Percentiles rank a stretch among this genome's conserved stretches.
These are phyloP conservation scores for Exsudoporus frostii DNA, from an alignment of 768 basidiomycete species.

Conservation along the genomic window DNA sequence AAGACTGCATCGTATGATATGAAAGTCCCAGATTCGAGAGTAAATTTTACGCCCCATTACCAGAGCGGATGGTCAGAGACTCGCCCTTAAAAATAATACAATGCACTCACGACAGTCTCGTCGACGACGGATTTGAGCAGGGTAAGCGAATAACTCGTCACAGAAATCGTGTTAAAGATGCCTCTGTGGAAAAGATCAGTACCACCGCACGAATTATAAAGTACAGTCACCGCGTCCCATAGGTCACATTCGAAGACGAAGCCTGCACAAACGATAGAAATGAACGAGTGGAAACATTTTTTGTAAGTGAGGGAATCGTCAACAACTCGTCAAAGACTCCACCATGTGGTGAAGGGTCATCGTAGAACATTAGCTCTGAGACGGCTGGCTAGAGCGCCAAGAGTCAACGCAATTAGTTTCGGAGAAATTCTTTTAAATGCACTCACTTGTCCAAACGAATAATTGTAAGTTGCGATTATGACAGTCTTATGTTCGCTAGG, in stretches of 20 bases:
- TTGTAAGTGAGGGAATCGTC: neutral
- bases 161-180: neutral
- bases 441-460: neutral
- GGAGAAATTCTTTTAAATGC: too few relatives aligned
- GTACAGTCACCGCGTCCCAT: constrained; percentile 5
- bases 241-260: neutral
- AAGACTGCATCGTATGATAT: constrained; percentile 30
- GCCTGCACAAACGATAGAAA: constrained; percentile 12
- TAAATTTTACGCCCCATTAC: neutral
- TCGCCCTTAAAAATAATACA: neutral
- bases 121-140: constrained; percentile 11
- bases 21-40: neutral
- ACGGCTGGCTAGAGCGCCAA: neutral
- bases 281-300: constrained; percentile 10
- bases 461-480: constrained; percentile 44
- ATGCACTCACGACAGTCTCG: constrained; percentile 13
- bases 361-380: constrained; percentile 48
- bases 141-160: constrained; percentile 1
- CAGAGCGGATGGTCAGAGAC: neutral
- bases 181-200: neutral
- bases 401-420: neutral
- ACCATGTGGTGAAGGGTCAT: constrained; percentile 32
- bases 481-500: constrained; percentile 17
- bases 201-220: neutral
- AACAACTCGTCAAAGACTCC: constrained; percentile 28